Evolutionary conservation across 306 rosid genomes (phyloP), one percentile per base, ranked within the genome.

Genomic region (Begonia masoniana): DNA sequence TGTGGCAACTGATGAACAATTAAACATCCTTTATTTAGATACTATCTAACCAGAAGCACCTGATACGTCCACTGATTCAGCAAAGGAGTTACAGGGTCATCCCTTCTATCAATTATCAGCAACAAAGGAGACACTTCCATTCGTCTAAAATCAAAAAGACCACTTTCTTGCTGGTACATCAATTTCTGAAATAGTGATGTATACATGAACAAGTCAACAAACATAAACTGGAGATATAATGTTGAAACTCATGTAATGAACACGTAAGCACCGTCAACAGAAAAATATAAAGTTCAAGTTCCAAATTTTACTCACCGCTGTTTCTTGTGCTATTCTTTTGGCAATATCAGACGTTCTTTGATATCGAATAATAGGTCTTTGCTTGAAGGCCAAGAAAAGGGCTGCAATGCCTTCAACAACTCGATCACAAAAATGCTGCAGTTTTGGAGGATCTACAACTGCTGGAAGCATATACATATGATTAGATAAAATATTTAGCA

Each of bases 1-100:
- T 12, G 50, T 5, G 39, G 39, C 39, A 31, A 31, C 39, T 31
- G 39, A 31, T 31, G 39, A 31, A 7, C 39, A 31, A 31, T 31
- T 31, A 31, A 31, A 31, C 39, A 31, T 31, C 39, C 39, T 9
- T 31, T 4, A 31, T 31, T 31, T 31, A 31, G 39, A 31, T 47
- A 47, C 50, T 12, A 14, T 47, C 50, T 16, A 52, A 41, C 13
- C 49, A 56, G 48, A 61, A 41, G 48, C 71, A 86, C 99, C 96
- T 91, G 96, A 74, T 91, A 91, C 41, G 99, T 91, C 99, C 99
- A 91, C 45, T 86, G 96, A 66, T 86, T 83, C 62, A 91, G 76
- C 74, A 91, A 69, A 0, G 94, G 88, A 57, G 96, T 81, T 57
- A 86, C 83, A 14, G 99, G 99, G 71, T 86, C 99, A 66, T 91